Conservation (phyloP, 495 filamentous ascomycete species). For the Neurospora sp. region DNA sequence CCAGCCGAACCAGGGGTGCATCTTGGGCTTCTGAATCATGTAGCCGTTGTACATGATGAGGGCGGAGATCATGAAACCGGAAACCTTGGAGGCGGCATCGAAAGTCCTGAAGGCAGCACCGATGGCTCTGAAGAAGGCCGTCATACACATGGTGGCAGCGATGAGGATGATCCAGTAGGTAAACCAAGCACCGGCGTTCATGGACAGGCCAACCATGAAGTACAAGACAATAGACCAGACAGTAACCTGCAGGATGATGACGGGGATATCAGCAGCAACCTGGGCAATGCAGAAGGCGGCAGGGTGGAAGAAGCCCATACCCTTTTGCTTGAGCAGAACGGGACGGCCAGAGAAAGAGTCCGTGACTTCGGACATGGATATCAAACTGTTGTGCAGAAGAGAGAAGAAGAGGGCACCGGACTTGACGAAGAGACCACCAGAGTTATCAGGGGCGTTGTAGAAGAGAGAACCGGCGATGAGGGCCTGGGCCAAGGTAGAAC, state of each 20-base stretch:
- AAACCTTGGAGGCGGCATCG: conserved; percentile 42
- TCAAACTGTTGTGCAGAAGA: conserved; percentile 68
- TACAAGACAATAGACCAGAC: conserved; percentile 70
- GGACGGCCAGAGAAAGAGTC: conserved; percentile 60
- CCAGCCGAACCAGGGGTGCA: conserved; percentile 74
- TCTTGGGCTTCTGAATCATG: conserved; percentile 56
- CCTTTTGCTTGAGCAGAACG: conserved; percentile 74
- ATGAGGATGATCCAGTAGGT: conserved; percentile 55
- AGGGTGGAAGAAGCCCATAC: conserved; percentile 72
- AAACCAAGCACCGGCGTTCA: conserved; percentile 69
- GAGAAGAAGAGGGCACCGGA: conserved; percentile 58
- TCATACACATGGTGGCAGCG: conserved; percentile 47
- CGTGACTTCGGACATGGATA: conserved; percentile 70
- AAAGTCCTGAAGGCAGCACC: conserved; percentile 54
- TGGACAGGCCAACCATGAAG: conserved; percentile 58
- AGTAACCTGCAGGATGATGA: conserved; percentile 58
- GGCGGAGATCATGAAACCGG: conserved; percentile 51
- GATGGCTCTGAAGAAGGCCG: conserved; percentile 63
- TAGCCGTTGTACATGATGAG: conserved; percentile 68
- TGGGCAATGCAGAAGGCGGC: conserved; percentile 69
- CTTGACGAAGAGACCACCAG: conserved; percentile 41
- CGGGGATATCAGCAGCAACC: conserved; percentile 66
- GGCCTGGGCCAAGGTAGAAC: conserved; percentile 48
- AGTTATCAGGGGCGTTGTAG: conserved; percentile 55
- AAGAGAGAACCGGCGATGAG: conserved; percentile 70